Base-by-base conservation (phyloP, 2,329 filamentous ascomycete genomes). In the Trichophyton simii region DNA sequence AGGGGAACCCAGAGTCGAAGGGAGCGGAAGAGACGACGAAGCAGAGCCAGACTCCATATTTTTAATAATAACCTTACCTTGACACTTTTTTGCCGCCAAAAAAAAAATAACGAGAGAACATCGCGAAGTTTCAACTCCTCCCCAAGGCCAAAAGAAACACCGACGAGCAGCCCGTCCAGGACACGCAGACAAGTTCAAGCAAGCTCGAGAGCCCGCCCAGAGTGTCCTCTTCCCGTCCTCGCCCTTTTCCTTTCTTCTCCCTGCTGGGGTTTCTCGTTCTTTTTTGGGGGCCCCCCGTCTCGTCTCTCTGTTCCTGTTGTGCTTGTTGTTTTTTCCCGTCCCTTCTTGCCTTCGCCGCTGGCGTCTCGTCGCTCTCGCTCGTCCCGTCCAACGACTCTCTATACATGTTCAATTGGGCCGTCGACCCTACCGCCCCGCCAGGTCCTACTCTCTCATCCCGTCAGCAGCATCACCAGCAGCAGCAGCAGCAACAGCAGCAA, bases 381-480 rank as follows among this genome's bases (percentile, higher is more conserved):
- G 28, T 48, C 55, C 22, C 50, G 50, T 54, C 20, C 22, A 31
- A 31, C 50, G 50, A 8, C 20, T 36, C 20, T 36, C 20, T 48
- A 60, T 55, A 63, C 59, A 63, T 63, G 61, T 63, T 58, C 54
- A 61, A 57, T 59, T 63, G 62, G 62, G 50, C 54, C 34, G 62
- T 63, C 59, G 62, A 61, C 41, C 42, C 59, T 38, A 55, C 54
- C 34, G 48, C 61, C 57, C 55, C 55, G 31, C 66, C 64, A 67
- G 66, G 66, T 62, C 64, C 63, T 46, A 57, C 62, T 11, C 34
- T 48, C 31, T 59, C 62, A 31, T 50, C 38, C 58, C 70, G 71
- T 71, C 59, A 63, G n/a, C 61, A 62, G 20, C 55, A 58, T 42
- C 55, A 58, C 34, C 55, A 58, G 55, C 55, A 58, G 34, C 55